These are phyloP conservation scores for Phytophthora pinifolia DNA, from an alignment of 352 stramenopile genomes.

Conservation along the genomic window DNA sequence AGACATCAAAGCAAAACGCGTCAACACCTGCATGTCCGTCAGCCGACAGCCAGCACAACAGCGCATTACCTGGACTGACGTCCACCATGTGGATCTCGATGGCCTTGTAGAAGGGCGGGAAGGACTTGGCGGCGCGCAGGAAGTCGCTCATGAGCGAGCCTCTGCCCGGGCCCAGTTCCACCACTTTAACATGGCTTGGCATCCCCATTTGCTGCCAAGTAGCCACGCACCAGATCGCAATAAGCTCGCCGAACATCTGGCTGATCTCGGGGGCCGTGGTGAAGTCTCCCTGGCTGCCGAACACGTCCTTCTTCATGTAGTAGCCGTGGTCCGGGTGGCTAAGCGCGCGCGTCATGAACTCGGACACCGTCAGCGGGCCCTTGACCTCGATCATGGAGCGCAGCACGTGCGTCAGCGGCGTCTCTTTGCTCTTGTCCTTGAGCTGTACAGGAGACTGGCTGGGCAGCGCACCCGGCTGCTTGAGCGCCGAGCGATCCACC, in stretches of 20 bases:
- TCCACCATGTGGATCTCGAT: slow-evolving; percentile 92
- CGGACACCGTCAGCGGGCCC: slow-evolving; percentile 91
- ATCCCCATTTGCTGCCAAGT: slow-evolving; percentile 90
- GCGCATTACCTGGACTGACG: slow-evolving; percentile 65
- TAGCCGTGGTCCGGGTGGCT: slow-evolving; percentile 93
- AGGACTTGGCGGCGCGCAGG: slow-evolving; percentile 84
- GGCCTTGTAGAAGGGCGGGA: slow-evolving; percentile 86
- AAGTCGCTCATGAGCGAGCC: slow-evolving; percentile 95
- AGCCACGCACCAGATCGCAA: slow-evolving; percentile 91
- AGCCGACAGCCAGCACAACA: neutral
- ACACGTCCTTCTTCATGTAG: slow-evolving; percentile 95
- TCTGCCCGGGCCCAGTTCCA: slow-evolving; percentile 92
- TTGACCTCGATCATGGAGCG: slow-evolving; percentile 92
- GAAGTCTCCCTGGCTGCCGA: slow-evolving; percentile 92
- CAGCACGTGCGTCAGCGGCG: slow-evolving; percentile 74
- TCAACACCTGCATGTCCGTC: slow-evolving; percentile 2
- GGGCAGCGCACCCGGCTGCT: slow-evolving; percentile 40
- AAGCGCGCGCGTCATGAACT: slow-evolving; percentile 93
- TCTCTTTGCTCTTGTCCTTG: slow-evolving; percentile 60
- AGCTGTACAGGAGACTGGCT: slow-evolving; percentile 29
- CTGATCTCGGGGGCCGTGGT: slow-evolving; percentile 94
- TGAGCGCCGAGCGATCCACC: slow-evolving; percentile 76
- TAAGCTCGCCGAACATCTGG: slow-evolving; percentile 93
- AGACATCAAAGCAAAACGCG: slow-evolving; percentile 4
- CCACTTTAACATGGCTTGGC: slow-evolving; percentile 74